Percentiles rank a stretch among this genome's conserved stretches.
Conservation (phyloP, 495 filamentous ascomycete species). For the Lophium mytilinum region DNA sequence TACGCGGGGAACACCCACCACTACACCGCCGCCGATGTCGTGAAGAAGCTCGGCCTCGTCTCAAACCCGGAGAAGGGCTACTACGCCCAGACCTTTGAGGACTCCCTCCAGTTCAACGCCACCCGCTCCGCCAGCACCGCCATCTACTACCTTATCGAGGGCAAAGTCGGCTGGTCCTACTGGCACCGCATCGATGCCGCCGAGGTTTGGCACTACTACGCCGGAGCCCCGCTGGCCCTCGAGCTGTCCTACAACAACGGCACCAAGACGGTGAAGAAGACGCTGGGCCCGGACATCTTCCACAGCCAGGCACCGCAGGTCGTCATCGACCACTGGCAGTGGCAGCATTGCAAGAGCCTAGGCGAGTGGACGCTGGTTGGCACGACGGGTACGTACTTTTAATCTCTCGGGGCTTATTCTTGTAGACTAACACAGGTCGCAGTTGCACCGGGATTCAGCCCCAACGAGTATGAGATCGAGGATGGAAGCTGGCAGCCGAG, state of each 20-base stretch:
- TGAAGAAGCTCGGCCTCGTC: slow-evolving; percentile 33
- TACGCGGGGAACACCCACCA: not conserved
- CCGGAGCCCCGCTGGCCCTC: slow-evolving; percentile 39
- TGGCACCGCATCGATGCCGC: slow-evolving; percentile 44
- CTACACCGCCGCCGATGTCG: slow-evolving; percentile 33
- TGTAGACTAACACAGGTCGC: no score
- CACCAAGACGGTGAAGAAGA: slow-evolving; percentile 14
- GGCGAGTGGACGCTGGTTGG: slow-evolving; percentile 45
- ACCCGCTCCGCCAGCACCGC: slow-evolving; percentile 40
- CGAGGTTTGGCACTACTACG: slow-evolving; percentile 46
- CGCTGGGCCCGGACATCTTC: slow-evolving; percentile 37
- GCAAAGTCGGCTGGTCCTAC: slow-evolving; percentile 27
- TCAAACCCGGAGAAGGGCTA: slow-evolving; percentile 42
- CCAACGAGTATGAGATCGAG: no score
- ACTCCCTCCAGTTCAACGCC: slow-evolving; percentile 15
- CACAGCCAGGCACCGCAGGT: slow-evolving; percentile 37
- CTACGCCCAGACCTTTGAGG: slow-evolving; percentile 41
- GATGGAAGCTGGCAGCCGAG: no score
- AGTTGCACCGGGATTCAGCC: no score
- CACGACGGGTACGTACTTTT: slow-evolving; percentile 25
- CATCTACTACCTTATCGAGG: slow-evolving; percentile 45
- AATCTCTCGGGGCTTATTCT: no score
- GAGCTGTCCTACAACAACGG: slow-evolving; percentile 37
- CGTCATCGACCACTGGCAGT: slow-evolving; percentile 32
- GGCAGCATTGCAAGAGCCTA: slow-evolving; percentile 38